Base-by-base conservation (phyloP, 2,329 filamentous ascomycete species). In the Cladosporium halotolerans region DNA sequence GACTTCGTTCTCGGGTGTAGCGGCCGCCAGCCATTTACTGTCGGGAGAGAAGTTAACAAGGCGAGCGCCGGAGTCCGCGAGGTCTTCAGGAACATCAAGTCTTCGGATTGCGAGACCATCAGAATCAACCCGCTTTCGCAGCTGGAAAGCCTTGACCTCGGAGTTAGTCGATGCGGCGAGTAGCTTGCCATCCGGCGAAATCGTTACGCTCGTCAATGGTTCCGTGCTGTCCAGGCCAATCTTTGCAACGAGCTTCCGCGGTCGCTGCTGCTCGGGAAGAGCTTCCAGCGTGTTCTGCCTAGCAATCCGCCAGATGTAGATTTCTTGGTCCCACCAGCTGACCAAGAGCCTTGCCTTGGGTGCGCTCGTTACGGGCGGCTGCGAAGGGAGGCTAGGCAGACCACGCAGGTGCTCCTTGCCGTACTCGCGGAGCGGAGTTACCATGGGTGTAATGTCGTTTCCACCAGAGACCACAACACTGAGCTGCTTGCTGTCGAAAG, bases 401-500 rank as follows among this genome's bases (percentile, higher is more conserved):
- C 83, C 82, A 55, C 90, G 82, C 70, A 95, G 88, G 60, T 93
- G 81, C 67, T 97, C 90, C 63, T 82, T 81, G 57, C 81, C 88
- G 65, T 81, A 89, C 69, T 85, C 83, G 64, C 79, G 84, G 31
- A 99, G 76, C 4, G 93, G 93, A 13, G 92, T 75, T 39, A 96
- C 80, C 41, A 95, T 81, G 1, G 91, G 89, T 46, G 83, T 84
- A 3, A 90, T 86, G 70, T 97, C 93, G 31, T 71, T 76, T 88
- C 90, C 93, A 80, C 93, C 93, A 58, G 92, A 95, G 13, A 95
- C 88, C 9, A 96, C 78, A 52, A 97, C 83, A 64, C 89, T 97
- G 65, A 96, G 81, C 46, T 83, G 83, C 47, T 81, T 84, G 49
- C 85, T 85, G 70, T 99, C 93, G 59, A 92, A 97, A 0, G 88